phyloP scores from a whole-genome alignment of 129 eudicot genomes.

The Calendula officinalis region DNA sequence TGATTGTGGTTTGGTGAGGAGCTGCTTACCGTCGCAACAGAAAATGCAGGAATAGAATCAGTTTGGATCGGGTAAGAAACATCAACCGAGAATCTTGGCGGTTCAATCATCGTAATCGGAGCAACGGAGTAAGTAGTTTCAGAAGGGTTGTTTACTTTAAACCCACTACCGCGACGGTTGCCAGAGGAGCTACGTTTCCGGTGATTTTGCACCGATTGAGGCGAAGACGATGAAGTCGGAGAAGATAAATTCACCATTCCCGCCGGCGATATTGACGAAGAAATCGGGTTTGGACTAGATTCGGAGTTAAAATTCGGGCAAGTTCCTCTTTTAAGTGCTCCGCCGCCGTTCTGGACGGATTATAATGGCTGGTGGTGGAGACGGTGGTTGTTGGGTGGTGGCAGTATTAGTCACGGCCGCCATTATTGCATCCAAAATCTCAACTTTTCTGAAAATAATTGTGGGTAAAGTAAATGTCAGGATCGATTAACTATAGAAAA shows the following conservation, averaged over 20 bases:
- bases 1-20: slow-evolving; percentile 12
- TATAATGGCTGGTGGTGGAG: slow-evolving; percentile 29
- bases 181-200: slow-evolving; percentile 59
- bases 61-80: slow-evolving; percentile 36
- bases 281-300: slow-evolving; percentile 49
- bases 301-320: slow-evolving; percentile 71
- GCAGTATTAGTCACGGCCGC: slow-evolving; percentile 1
- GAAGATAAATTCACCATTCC: slow-evolving; percentile 32
- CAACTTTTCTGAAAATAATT: background rate
- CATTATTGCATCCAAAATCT: background rate
- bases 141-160: slow-evolving; percentile 7
- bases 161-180: slow-evolving; percentile 32
- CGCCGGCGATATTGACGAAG: slow-evolving; percentile 52
- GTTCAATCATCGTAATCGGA: slow-evolving; percentile 55
- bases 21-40: slow-evolving; percentile 29
- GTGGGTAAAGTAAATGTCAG: background rate
- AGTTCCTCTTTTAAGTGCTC: slow-evolving; percentile 92
- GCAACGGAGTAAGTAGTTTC: slow-evolving; percentile 35
- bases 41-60: slow-evolving; percentile 31
- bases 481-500: too few species aligned
- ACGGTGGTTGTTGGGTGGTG: slow-evolving; percentile 3
- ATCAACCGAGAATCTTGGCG: slow-evolving; percentile 48
- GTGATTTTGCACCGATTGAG: slow-evolving; percentile 42
- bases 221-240: slow-evolving; percentile 38
- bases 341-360: slow-evolving; percentile 93